Evolutionary conservation across 768 basidiomycete genomes (phyloP), one percentile per base, ranked within the genome.

Genomic region (Auricularia sp.): DNA sequence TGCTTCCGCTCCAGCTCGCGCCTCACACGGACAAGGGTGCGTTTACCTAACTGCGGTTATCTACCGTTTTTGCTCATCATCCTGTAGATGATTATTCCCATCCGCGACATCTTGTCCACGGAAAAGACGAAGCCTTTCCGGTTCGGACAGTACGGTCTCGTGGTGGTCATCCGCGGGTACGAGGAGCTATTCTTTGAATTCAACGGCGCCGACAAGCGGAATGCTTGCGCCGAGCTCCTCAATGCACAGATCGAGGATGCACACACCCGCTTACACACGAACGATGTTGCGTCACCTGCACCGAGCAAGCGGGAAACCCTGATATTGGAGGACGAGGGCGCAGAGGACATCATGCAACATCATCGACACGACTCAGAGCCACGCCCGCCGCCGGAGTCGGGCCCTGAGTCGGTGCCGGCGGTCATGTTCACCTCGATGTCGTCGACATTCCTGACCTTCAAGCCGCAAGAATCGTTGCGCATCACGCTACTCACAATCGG

Each of bases 161-260:
- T 91, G 42, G 80, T 98, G 64, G 87, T 98, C 63, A 86, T 99
- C 69, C 91, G 90, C 70, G 96, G 96, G 0, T 93, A 98, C 72
- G 96, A 99, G 75, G 96, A 99, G 72, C 80, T 98, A 10, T 99
- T 99, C 79, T 90, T 98, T 70, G 97, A 99, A 75, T 96, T 99
- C 72, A 80, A 82, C 51, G 85, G 87, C 21, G 84, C 88, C 64
- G 87, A 91, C 63, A 87, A 91, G 67, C 85, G 96, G 29, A 81
- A 87, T 67, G 85, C 87, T 1, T 94, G 95, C 70, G 83, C 90
- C 21, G 73, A 73, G 12, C 78, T 95, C 21, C 77, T 99, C 56
- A 86, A 94, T 68, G 80, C 81, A 33, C 91, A 93, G 72, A 83
- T 95, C 72, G 94, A 98, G 62, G 83, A 85, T 58, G 78, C 85